Percentiles rank a stretch among this genome's conserved stretches.
phyloP scores from a whole-genome alignment of 2,329 filamentous ascomycete species.

The Cytospora piceicola region DNA sequence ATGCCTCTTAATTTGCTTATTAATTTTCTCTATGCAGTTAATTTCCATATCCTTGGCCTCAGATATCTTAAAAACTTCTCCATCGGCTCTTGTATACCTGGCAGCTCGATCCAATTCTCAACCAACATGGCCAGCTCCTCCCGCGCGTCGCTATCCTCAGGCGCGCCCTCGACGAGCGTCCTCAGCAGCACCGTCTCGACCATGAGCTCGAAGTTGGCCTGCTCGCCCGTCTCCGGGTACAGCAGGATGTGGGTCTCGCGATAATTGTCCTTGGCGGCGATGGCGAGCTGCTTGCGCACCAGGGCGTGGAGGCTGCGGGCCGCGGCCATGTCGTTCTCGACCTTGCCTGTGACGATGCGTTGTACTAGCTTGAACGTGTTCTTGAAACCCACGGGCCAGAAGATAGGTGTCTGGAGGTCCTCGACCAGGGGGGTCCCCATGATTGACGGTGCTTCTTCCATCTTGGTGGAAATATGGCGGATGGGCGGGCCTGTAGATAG shows the following conservation, averaged over 20 bases:
- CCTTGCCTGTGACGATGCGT: constrained; percentile 36
- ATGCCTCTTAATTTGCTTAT: background rate
- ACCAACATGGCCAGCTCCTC: constrained; percentile 29
- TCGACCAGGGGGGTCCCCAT: constrained; percentile 23
- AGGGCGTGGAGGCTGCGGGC: constrained; percentile 29
- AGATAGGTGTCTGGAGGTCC: constrained; percentile 27
- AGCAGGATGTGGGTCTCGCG: constrained; percentile 28
- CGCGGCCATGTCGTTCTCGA: constrained; percentile 35
- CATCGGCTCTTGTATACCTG: constrained; percentile 25
- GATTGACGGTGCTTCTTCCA: constrained; percentile 10
- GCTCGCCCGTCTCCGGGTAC: constrained; percentile 30
- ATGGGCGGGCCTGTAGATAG: background rate
- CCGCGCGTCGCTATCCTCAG: constrained; percentile 22
- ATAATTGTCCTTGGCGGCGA: constrained; percentile 28
- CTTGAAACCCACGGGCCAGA: constrained; percentile 30
- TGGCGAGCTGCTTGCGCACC: constrained; percentile 29
- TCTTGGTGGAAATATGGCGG: background rate
- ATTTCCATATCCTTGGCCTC: constrained; percentile 28
- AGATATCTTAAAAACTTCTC: constrained; percentile 29
- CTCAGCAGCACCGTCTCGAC: constrained; percentile 30
- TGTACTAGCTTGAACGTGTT: constrained; percentile 35
- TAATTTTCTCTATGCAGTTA: background rate
- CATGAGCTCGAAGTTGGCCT: constrained; percentile 30
- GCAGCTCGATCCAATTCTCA: constrained; percentile 28
- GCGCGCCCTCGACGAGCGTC: constrained; percentile 24